Percentiles rank a stretch among this genome's conserved stretches.
phyloP scores from a whole-genome alignment of 2,329 filamentous ascomycete genomes.

The Fusarium proliferatum region DNA sequence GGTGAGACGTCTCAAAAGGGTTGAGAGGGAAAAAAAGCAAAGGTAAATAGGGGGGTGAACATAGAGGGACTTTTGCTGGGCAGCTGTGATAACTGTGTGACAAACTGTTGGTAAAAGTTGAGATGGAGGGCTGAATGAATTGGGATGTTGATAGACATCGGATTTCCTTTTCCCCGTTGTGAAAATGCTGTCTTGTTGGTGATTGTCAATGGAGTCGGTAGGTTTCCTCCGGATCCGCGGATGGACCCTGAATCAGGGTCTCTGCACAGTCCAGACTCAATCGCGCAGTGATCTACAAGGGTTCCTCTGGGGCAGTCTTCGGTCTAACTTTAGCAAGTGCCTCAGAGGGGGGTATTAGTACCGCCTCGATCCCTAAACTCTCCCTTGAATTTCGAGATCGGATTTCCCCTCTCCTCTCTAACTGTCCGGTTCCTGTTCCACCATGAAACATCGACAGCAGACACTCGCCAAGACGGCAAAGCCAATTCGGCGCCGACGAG shows the following conservation, averaged over 20 bases:
- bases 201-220: background rate
- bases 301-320: background rate
- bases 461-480: conserved; percentile 1
- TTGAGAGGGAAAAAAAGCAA: background rate
- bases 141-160: background rate
- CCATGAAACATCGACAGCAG: conserved; percentile 16
- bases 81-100: background rate
- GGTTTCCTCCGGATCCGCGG: conserved; percentile 18
- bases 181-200: background rate
- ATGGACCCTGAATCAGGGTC: conserved; percentile 26
- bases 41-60: background rate
- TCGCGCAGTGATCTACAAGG: conserved; percentile 19
- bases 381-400: conserved; percentile 9
- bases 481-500: conserved; percentile 7
- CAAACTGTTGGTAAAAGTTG: background rate
- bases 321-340: background rate
- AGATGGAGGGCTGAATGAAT: background rate
- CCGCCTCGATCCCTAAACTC: conserved; percentile 1
- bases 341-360: conserved; percentile 22
- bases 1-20: background rate
- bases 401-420: background rate
- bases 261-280: conserved; percentile 2
- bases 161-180: background rate
- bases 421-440: background rate
- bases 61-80: background rate